Evolutionary conservation across 805 yeast genomes (phyloP).

Genomic region (Ogataea paradorogensis): DNA sequence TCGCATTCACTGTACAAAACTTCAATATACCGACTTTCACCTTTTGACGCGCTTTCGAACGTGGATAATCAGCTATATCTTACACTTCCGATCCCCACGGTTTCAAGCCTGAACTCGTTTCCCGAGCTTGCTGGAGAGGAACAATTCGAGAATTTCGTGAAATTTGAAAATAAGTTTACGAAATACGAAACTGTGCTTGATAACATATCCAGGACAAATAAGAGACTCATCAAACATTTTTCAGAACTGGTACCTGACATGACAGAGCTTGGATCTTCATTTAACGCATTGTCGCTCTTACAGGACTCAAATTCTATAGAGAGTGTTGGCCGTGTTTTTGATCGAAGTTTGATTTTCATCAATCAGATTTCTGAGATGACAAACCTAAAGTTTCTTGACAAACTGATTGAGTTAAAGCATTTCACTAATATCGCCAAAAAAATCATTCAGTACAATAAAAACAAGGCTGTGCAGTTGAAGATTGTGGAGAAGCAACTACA

Average conservation of each 20-base stretch:
- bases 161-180: constrained; percentile 32
- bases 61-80: constrained; percentile 55
- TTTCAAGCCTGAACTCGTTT: constrained; percentile 25
- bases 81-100: constrained; percentile 56
- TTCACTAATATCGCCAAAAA: constrained; percentile 32
- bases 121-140: constrained; percentile 28
- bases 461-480: constrained; percentile 33
- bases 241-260: constrained; percentile 47
- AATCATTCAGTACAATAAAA: constrained; percentile 33
- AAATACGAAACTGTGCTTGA: constrained; percentile 33
- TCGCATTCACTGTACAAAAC: constrained; percentile 48
- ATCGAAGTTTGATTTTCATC: constrained; percentile 58
- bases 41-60: constrained; percentile 52
- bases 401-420: constrained; percentile 33
- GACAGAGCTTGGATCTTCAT: constrained; percentile 49
- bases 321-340: constrained; percentile 82
- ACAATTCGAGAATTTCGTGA: constrained; percentile 28
- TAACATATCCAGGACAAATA: constrained; percentile 39
- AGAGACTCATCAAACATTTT: constrained; percentile 42
- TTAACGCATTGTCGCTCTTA: constrained; percentile 54
- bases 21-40: constrained; percentile 57
- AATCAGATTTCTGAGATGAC: constrained; percentile 35
- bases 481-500: constrained; percentile 28
- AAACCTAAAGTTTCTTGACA: constrained; percentile 33
- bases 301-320: constrained; percentile 51